phyloP scores from a whole-genome alignment of 2,329 filamentous ascomycete species.

The Colletotrichum tropicale region DNA sequence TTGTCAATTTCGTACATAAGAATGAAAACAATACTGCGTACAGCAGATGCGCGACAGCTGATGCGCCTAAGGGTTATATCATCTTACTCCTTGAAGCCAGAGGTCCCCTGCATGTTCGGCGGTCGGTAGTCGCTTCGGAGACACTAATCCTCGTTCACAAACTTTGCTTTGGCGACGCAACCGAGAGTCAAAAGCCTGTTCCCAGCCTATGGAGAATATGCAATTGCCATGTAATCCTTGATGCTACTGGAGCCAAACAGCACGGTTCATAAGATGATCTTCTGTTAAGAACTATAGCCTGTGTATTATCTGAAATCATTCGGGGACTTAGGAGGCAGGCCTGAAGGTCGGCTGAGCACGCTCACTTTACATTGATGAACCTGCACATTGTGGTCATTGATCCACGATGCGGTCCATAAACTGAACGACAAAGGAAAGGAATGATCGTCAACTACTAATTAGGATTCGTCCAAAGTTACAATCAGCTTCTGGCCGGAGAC shows the following conservation, averaged over 20 bases:
- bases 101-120: not conserved
- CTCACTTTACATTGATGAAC: not conserved
- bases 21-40: accelerated
- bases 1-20: not conserved
- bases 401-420: not conserved
- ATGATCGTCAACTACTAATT: not conserved
- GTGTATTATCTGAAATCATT: not conserved
- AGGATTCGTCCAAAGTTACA: not conserved
- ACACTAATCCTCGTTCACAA: not conserved
- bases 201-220: not conserved
- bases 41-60: not conserved
- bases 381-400: not conserved
- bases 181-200: not conserved
- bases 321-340: not conserved
- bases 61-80: not conserved
- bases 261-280: not conserved
- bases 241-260: not conserved
- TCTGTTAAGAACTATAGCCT: not conserved
- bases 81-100: not conserved
- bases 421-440: not conserved
- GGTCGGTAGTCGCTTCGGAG: not conserved
- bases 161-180: not conserved
- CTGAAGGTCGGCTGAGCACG: not conserved
- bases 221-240: not conserved
- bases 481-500: not conserved